Evolutionary conservation across 169 alveolate species (phyloP), one percentile per base, ranked within the genome.

Genomic region (Theileria equi): DNA sequence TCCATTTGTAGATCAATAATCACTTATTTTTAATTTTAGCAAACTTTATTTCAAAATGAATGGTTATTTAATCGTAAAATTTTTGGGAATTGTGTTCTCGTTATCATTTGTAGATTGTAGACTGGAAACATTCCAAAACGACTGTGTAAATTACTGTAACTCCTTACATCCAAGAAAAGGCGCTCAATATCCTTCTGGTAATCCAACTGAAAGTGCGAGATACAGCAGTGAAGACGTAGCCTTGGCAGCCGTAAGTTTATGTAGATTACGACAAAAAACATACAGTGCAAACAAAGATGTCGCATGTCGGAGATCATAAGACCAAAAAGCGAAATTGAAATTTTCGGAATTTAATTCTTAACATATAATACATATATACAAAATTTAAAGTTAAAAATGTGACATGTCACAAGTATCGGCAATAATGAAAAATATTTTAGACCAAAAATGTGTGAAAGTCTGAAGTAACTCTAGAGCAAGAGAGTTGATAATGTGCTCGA

Each of bases 211-310:
- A 19, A 17, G 26, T 2, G 23, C 32, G 23, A 50, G 69, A 23
- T 48, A 64, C 54, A 49, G 71, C 19, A 19, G 54, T 10, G 76
- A 64, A 25, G 76, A 64, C 63, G 32, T 64, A 23, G 50, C 19
- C 21, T 10, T 49, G 17, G 29, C 68, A 11, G 32, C 76, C 17
- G 76, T 64, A 64, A 0, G 67, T 62, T 19, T 1, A 10, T 5
- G n/a, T 36, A 29, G n/a, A 5, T 52, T 16, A 29, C 60, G 8
- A 36, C 57, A 32, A 16, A 28, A 2, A 19, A 19, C 3, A 13
- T 64, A 17, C 48, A 64, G 76, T 64, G 76, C 7, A 43, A 32
- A n/a, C 76, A 64, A 17, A 64, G 76, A 23, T 64, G 76, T 34
- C 48, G 76, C 29, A 44, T 64, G 6, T 64, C 76, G 11, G 76